phyloP scores from a whole-genome alignment of 805 yeast species.

The Candida methanosorbosa region DNA sequence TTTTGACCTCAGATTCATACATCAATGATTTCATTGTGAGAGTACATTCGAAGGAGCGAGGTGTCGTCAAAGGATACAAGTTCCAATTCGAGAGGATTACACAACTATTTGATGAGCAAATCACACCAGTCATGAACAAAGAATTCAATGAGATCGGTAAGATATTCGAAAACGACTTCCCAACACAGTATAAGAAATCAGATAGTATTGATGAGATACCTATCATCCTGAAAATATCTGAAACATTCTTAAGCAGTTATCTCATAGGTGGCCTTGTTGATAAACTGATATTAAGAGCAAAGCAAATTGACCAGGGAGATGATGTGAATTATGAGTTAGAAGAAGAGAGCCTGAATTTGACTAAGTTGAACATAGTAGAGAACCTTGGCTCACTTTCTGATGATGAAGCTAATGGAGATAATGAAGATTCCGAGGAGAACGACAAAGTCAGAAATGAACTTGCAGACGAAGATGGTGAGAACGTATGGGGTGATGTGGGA shows the following conservation, averaged over 20 bases:
- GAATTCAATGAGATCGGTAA: constrained; percentile 20
- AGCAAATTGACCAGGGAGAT: constrained; percentile 26
- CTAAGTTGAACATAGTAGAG: not conserved
- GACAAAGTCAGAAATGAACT: not conserved
- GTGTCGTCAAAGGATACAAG: constrained; percentile 20
- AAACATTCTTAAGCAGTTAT: constrained; percentile 26
- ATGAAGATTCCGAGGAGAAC: constrained; percentile 6
- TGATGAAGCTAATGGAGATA: not conserved
- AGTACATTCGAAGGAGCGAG: constrained; percentile 6
- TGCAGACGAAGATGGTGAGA: not conserved
- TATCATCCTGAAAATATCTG: constrained; percentile 23
- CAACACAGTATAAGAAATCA: not conserved
- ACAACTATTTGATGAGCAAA: constrained; percentile 11
- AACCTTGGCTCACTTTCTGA: not conserved
- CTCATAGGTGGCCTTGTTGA: constrained; percentile 26
- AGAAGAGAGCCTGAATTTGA: no score
- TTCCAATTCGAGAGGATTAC: constrained; percentile 16
- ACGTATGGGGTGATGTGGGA: not conserved
- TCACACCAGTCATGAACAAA: constrained; percentile 10
- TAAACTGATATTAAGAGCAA: constrained; percentile 20
- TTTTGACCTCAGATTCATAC: constrained; percentile 14
- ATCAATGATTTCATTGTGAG: constrained; percentile 12
- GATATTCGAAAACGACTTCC: constrained; percentile 12
- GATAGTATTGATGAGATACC: constrained; percentile 22
- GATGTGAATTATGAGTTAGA: not conserved